These are phyloP conservation scores for Neurospora crassa DNA, from an alignment of 2,329 filamentous ascomycete species.

Conservation along the genomic window DNA sequence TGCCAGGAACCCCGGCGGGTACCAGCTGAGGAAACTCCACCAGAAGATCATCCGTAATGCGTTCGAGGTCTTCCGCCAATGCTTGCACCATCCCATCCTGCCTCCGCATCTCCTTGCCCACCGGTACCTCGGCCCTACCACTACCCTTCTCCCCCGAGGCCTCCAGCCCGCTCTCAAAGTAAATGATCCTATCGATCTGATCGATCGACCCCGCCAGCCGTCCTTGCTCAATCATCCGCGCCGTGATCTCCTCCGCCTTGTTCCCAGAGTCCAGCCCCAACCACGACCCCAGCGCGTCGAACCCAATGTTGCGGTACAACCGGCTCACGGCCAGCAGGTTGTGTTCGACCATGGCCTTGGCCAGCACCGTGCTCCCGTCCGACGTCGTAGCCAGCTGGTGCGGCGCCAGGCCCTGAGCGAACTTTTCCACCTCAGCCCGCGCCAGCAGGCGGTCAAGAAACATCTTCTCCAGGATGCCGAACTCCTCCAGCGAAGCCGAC, in stretches of 20 bases:
- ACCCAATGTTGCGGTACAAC: constrained; percentile 67
- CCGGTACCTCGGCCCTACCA: constrained; percentile 51
- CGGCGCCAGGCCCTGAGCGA: constrained; percentile 67
- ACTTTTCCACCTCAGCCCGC: constrained; percentile 74
- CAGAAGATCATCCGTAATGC: constrained; percentile 34
- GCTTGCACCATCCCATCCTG: constrained; percentile 88
- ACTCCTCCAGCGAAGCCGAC: constrained; percentile 64
- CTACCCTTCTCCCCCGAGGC: constrained; percentile 60
- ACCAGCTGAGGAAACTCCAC: constrained; percentile 56
- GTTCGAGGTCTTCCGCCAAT: constrained; percentile 60
- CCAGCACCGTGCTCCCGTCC: constrained; percentile 86
- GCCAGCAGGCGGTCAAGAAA: constrained; percentile 80
- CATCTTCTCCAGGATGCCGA: constrained; percentile 91
- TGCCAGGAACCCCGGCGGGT: constrained; percentile 11
- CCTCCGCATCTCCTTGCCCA: constrained; percentile 63
- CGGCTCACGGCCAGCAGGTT: constrained; percentile 81
- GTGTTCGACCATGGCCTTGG: constrained; percentile 90
- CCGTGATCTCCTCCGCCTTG: constrained; percentile 83
- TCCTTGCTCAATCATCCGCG: constrained; percentile 92
- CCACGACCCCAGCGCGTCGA: constrained; percentile 65
- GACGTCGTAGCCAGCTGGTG: constrained; percentile 87
- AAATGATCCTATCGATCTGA: constrained; percentile 82
- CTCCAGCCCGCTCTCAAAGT: constrained; percentile 64
- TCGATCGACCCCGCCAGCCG: constrained; percentile 83
- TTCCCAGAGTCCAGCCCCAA: constrained; percentile 64